Percentiles rank a stretch among this genome's conserved stretches.
Conservation (phyloP, 2,329 filamentous ascomycete genomes). For the Alternaria rosae region DNA sequence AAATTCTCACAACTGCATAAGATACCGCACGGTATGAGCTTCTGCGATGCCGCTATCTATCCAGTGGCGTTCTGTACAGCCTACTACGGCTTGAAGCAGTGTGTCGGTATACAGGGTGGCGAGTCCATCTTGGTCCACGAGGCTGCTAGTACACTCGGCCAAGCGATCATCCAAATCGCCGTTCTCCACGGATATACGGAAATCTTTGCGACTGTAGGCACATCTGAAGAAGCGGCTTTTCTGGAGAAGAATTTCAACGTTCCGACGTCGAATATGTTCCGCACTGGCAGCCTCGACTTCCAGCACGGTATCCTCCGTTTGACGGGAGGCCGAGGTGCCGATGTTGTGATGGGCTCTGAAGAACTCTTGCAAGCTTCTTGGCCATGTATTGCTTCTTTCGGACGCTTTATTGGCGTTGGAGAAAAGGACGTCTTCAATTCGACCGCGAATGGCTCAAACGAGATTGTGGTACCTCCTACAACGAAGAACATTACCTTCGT, state of each 20-base stretch:
- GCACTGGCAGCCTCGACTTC: neutral
- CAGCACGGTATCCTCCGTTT: slow-evolving; percentile 10
- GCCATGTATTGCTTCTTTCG: slow-evolving; percentile 40
- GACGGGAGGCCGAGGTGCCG: slow-evolving; percentile 39
- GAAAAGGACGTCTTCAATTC: slow-evolving; percentile 10
- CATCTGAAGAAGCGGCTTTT: slow-evolving; percentile 11
- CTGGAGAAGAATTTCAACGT: slow-evolving; percentile 19
- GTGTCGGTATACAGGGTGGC: neutral
- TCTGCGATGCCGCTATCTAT: slow-evolving; percentile 23
- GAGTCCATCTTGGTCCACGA: slow-evolving; percentile 6
- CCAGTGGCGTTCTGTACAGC: slow-evolving; percentile 11
- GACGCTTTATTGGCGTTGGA: slow-evolving; percentile 37
- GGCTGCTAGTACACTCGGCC: slow-evolving; percentile 3
- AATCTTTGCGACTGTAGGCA: slow-evolving; percentile 21
- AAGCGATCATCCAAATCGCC: slow-evolving; percentile 3
- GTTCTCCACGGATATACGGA: neutral
- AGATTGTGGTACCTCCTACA: neutral
- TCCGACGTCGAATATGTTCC: slow-evolving; percentile 35
- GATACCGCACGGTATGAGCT: slow-evolving; percentile 12
- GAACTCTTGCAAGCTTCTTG: slow-evolving; percentile 26
- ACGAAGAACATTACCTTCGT: slow-evolving; percentile 8
- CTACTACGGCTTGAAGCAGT: slow-evolving; percentile 1
- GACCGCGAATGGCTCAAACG: slow-evolving; percentile 5
- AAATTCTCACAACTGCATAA: slow-evolving; percentile 17
- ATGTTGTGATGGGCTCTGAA: slow-evolving; percentile 45